Conservation (phyloP, 2,329 filamentous ascomycete genomes). For the Aulographum hederae region DNA sequence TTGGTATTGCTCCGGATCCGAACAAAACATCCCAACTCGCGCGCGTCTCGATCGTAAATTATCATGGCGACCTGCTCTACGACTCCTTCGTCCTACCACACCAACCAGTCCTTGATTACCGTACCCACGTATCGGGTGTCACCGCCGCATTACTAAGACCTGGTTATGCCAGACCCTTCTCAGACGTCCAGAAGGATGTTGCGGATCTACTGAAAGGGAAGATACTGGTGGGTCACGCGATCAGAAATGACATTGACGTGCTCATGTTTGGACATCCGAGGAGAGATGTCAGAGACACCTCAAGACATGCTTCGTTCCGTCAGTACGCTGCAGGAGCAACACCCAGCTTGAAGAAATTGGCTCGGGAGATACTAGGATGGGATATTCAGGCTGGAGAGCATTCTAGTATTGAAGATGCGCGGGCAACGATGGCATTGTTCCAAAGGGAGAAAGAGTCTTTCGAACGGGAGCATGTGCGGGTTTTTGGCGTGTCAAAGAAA, state of each 20-base stretch:
- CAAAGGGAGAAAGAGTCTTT: constrained; percentile 68
- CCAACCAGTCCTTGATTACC: constrained; percentile 72
- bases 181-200: constrained; percentile 58
- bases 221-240: constrained; percentile 67
- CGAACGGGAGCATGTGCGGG: constrained; percentile 59
- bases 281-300: constrained; percentile 69
- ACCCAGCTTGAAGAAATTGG: constrained; percentile 45
- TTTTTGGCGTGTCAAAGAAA: constrained; percentile 16
- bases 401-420: constrained; percentile 56
- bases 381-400: constrained; percentile 43
- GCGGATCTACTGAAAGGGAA: constrained; percentile 48
- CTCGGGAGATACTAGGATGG: constrained; percentile 36
- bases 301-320: constrained; percentile 55
- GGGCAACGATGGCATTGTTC: constrained; percentile 80
- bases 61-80: constrained; percentile 81
- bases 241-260: constrained; percentile 59
- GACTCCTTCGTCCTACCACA: constrained; percentile 76
- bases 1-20: constrained; percentile 52
- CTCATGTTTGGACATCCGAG: constrained; percentile 57
- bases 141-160: constrained; percentile 47
- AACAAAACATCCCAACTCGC: constrained; percentile 61
- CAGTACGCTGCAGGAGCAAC: constrained; percentile 50
- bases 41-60: constrained; percentile 80
- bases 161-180: constrained; percentile 35
- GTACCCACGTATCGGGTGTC: constrained; percentile 73